Conservation (phyloP, 1,139 yeast genomes). For the Yamadazyma trypodendri region DNA sequence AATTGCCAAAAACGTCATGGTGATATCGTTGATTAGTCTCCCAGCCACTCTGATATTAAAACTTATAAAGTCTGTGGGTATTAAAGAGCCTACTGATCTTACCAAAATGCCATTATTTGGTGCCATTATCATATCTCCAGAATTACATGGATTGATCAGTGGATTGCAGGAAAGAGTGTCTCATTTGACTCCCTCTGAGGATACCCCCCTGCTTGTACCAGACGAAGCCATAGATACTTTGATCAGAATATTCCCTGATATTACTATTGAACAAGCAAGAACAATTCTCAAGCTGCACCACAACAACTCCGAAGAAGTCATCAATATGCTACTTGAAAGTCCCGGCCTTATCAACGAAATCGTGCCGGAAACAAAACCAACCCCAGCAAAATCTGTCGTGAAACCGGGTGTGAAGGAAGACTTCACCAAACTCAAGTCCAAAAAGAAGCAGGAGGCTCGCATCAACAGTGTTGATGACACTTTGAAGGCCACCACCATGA, state of each 20-base stretch:
- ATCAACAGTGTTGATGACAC: conserved; percentile 10
- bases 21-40: conserved; percentile 52
- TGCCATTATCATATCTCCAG: conserved; percentile 46
- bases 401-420: not conserved
- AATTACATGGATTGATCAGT: conserved; percentile 46
- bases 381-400: not conserved
- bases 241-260: conserved; percentile 59
- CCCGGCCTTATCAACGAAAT: conserved; percentile 40
- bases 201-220: conserved; percentile 14
- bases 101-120: conserved; percentile 53
- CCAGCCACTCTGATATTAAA: conserved; percentile 44
- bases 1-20: conserved; percentile 46
- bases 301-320: conserved; percentile 58
- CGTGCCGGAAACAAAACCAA: conserved; percentile 2
- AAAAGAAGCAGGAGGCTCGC: conserved; percentile 4
- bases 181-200: conserved; percentile 27
- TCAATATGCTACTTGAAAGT: conserved; percentile 61
- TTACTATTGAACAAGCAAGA: conserved; percentile 44
- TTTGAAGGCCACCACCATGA: conserved; percentile 7
- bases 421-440: conserved; percentile 5
- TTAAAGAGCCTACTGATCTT: conserved; percentile 41
- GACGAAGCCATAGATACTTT: conserved; percentile 44
- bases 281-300: conserved; percentile 48
- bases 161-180: conserved; percentile 49
- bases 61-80: conserved; percentile 43